These are phyloP conservation scores for Trypethelium eluteriae DNA, from an alignment of 495 filamentous ascomycete genomes.

Conservation along the genomic window DNA sequence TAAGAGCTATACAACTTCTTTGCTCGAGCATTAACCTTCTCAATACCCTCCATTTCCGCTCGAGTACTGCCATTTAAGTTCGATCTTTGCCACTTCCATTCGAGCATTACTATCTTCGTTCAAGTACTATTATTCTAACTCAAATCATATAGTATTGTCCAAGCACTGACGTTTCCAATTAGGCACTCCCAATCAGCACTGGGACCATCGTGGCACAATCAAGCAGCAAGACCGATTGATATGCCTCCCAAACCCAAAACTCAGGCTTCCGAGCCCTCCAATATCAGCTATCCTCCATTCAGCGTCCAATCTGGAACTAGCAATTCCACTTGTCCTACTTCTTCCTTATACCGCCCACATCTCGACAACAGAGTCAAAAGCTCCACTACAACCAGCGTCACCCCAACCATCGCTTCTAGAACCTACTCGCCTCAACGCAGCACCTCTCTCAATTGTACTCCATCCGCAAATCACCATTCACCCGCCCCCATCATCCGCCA, in stretches of 20 bases:
- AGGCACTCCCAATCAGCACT: not conserved
- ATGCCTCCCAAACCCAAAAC: not conserved
- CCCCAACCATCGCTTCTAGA: not conserved
- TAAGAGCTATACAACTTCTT: no score
- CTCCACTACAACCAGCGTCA: not conserved
- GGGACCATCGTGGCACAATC: not conserved
- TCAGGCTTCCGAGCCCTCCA: not conserved
- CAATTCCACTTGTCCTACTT: not conserved
- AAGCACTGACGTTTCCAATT: not conserved
- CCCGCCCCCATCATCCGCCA: not conserved
- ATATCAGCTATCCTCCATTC: not conserved
- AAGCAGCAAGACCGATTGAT: not conserved
- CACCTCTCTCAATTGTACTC: not conserved
- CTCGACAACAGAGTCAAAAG: not conserved
- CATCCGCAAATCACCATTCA: not conserved
- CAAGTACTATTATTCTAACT: no score
- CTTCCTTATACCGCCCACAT: not conserved
- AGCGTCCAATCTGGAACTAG: not conserved
- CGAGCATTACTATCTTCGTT: no score
- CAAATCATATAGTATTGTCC: no score
- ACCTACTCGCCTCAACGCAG: not conserved
- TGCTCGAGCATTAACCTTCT: no score
- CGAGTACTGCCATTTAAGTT: no score
- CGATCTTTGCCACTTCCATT: no score
- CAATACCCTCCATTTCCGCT: no score